These are phyloP conservation scores for Mucor racemosus DNA, from an alignment of 371 early-diverging fungal species.

Conservation along the genomic window DNA sequence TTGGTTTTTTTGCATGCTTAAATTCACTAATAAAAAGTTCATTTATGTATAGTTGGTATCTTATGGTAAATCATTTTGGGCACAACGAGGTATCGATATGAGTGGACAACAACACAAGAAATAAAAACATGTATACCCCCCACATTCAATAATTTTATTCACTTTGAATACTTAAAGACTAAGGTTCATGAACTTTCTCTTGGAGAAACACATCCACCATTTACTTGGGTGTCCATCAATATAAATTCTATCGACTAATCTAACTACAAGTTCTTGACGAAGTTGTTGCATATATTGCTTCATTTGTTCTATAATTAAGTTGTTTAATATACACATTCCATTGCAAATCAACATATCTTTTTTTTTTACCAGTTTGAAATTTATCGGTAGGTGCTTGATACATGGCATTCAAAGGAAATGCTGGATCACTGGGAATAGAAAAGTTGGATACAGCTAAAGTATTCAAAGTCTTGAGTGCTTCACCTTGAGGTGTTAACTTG, in stretches of 20 bases:
- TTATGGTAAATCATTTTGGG: slow-evolving; percentile 59
- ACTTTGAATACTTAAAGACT: slow-evolving; percentile 45
- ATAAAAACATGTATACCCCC: background rate
- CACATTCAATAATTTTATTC: background rate
- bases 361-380: slow-evolving; percentile 73
- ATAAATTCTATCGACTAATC: slow-evolving; percentile 83
- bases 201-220: slow-evolving; percentile 98
- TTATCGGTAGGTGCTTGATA: slow-evolving; percentile 78
- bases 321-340: background rate
- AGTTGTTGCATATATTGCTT: slow-evolving; percentile 88
- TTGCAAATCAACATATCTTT: background rate
- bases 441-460: slow-evolving; percentile 89
- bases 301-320: slow-evolving; percentile 66
- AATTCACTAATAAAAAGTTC: background rate
- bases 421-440: slow-evolving; percentile 91
- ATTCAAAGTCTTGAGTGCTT: slow-evolving; percentile 76
- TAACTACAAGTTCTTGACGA: slow-evolving; percentile 84
- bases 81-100: slow-evolving; percentile 55
- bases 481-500: slow-evolving; percentile 66
- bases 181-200: slow-evolving; percentile 97
- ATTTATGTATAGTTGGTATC: slow-evolving; percentile 41
- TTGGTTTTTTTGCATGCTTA: background rate
- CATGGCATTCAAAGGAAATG: slow-evolving; percentile 90
- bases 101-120: slow-evolving; percentile 42
- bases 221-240: slow-evolving; percentile 86